Evolutionary conservation across 768 basidiomycete species (phyloP), one percentile per base, ranked within the genome.

Genomic region (Astraeus odoratus): DNA sequence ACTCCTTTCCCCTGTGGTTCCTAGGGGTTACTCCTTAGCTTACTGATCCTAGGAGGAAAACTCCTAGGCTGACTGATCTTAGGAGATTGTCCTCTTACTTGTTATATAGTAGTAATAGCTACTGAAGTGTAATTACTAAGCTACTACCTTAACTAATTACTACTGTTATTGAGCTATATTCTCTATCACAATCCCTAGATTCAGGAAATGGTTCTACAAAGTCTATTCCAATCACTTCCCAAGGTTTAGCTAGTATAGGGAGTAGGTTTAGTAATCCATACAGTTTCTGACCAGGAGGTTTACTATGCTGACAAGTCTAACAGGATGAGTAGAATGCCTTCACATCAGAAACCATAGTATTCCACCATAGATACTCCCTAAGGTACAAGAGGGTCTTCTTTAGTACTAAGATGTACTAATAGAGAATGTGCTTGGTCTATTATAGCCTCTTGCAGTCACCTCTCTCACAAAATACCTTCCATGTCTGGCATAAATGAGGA

Each of bases 191-290:
- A 9, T 47, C 16, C 8, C 19, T 20, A 1, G 29, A 52, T 23
- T 42, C 44, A 30, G 65, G 69, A 18, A 71, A 58, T 15, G 60
- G 61, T 0, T 59, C 69, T 0, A 72, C 52, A 34, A 72, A 72
- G 53, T 72, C 70, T 48, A 72, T 69, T 0, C 60, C 66, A 0
- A 73, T 67, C 0, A 64, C 60, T 2, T 60, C 57, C 67, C 67
- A 70, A 0, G 68, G 70, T 19, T 51, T 47, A 0, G 44, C 54
- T 0, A 61, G 65, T 0, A 69, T 51, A 0, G 53, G 19, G 2
- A 67, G 34, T 0, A 59, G 54, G 24, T 62, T 58, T 3, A 68
- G 41, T 5, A 57, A 39, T 0, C 66, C 60, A 23, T 54, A 60
- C 0, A 56, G 64, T 30, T 53, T 49, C 19, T 64, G 60, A 4